These are phyloP conservation scores for Tetradesmus obliquus DNA, from an alignment of 139 green algal genomes.

Conservation along the genomic window DNA sequence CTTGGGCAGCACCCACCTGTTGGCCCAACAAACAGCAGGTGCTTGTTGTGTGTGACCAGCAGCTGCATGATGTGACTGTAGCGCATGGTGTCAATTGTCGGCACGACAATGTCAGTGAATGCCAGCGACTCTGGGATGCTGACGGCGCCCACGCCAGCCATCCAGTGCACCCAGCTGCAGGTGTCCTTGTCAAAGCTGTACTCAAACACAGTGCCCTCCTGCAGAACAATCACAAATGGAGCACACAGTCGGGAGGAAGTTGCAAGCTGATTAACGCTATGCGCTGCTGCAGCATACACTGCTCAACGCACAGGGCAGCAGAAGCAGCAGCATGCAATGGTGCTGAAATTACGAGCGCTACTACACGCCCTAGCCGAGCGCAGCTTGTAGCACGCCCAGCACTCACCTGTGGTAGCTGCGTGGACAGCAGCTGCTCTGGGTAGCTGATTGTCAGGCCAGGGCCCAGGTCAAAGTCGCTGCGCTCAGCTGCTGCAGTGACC, in stretches of 20 bases:
- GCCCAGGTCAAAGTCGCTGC: constrained; percentile 47
- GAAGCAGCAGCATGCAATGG: neutral
- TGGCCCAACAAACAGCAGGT: constrained; percentile 76
- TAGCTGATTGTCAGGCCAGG: constrained; percentile 38
- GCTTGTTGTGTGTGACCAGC: constrained; percentile 69
- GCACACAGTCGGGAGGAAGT: neutral
- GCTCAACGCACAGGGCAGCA: neutral
- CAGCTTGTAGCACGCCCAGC: neutral
- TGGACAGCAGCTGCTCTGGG: constrained; percentile 1
- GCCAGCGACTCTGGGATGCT: constrained; percentile 56
- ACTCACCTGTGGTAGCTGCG: constrained; percentile 13
- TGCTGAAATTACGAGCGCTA: neutral
- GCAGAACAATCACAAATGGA: constrained; percentile 15
- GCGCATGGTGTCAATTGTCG: constrained; percentile 76
- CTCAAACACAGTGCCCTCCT: constrained; percentile 76
- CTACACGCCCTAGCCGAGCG: neutral
- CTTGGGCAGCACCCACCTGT: constrained; percentile 56
- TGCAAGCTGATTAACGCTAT: neutral
- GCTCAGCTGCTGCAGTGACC: constrained; percentile 53
- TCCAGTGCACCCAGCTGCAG: constrained; percentile 71
- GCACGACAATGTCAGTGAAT: constrained; percentile 82
- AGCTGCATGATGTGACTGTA: constrained; percentile 76
- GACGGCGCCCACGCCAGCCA: constrained; percentile 57
- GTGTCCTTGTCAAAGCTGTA: constrained; percentile 76
- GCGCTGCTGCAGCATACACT: neutral